These are phyloP conservation scores for Coniella lustricola DNA, from an alignment of 2,329 filamentous ascomycete genomes.

Conservation along the genomic window DNA sequence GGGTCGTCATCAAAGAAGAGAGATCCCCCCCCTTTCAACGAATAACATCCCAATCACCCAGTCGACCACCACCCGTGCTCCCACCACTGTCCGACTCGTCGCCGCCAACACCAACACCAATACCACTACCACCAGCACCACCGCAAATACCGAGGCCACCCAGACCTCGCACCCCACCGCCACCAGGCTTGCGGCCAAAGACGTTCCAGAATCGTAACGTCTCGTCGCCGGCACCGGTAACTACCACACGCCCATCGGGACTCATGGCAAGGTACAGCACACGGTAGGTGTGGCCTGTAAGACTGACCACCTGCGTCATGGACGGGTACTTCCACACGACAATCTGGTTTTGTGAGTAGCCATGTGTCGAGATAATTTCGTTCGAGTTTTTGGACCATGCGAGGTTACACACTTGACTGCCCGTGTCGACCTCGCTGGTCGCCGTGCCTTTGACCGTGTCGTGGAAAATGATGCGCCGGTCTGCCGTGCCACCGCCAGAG, in stretches of 20 bases:
- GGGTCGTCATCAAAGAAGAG: too few relatives aligned
- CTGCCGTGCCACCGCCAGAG: slow-evolving; percentile 90
- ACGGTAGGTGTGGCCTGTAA: slow-evolving; percentile 94
- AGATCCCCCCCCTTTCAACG: too few relatives aligned
- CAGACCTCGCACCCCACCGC: slow-evolving; percentile 53
- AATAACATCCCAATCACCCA: too few relatives aligned
- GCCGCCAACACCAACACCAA: too few relatives aligned
- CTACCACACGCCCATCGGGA: slow-evolving; percentile 86
- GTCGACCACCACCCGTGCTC: too few relatives aligned
- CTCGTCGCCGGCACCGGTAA: slow-evolving; percentile 94
- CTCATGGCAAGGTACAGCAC: slow-evolving; percentile 97
- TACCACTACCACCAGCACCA: too few relatives aligned
- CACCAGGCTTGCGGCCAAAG: slow-evolving; percentile 75
- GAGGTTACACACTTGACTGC: slow-evolving; percentile 97
- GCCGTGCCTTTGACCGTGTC: slow-evolving; percentile 79
- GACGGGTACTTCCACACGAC: slow-evolving; percentile 99
- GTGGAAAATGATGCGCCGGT: slow-evolving; percentile 96
- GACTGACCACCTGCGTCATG: slow-evolving; percentile 92
- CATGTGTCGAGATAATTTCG: slow-evolving; percentile 94
- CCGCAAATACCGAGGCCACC: slow-evolving; percentile 59
- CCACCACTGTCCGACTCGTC: too few relatives aligned
- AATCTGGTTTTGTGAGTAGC: slow-evolving; percentile 97
- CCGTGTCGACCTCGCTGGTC: slow-evolving; percentile 88
- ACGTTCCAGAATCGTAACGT: slow-evolving; percentile 95
- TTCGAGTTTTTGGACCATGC: slow-evolving; percentile 97